A percentile compares a stretch with the other conserved stretches of the same genome.
phyloP scores from a whole-genome alignment of 2,329 filamentous ascomycete species.

The Talaromyces sp. region DNA sequence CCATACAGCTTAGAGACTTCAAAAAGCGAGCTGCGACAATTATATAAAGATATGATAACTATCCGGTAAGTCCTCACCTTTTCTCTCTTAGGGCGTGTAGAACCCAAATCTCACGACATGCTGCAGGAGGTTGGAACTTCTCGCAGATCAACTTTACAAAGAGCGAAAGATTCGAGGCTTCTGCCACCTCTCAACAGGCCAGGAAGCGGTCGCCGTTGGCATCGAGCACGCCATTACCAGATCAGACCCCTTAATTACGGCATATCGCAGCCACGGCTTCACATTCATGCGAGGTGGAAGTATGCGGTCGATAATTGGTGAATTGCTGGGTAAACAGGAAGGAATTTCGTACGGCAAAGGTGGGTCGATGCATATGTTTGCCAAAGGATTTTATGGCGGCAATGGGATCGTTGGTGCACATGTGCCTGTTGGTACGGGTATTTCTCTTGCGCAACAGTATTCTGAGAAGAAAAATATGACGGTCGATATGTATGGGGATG shows the following conservation, averaged over 20 bases:
- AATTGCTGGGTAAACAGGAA: constrained; percentile 83
- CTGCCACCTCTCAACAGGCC: constrained; percentile 94
- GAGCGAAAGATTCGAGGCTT: constrained; percentile 99
- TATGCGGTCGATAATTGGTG: constrained; percentile 84
- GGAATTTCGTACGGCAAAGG: constrained; percentile 96
- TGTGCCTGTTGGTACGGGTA: constrained; percentile 87
- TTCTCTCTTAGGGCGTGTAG: too few species aligned
- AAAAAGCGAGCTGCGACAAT: constrained; percentile 92
- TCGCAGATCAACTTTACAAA: constrained; percentile 94
- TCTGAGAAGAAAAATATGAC: constrained; percentile 73
- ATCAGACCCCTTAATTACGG: constrained; percentile 85
- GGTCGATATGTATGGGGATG: constrained; percentile 86
- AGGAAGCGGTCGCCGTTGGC: constrained; percentile 90
- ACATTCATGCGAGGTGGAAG: constrained; percentile 85
- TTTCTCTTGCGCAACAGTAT: constrained; percentile 93
- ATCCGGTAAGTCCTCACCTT: constrained; percentile 60
- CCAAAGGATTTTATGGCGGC: constrained; percentile 89
- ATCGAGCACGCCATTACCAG: constrained; percentile 89
- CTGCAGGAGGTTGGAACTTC: constrained; percentile 94
- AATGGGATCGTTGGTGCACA: constrained; percentile 97
- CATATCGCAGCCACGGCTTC: constrained; percentile 95
- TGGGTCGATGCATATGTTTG: constrained; percentile 98
- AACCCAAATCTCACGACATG: not conserved
- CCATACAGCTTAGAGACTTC: constrained; percentile 83
- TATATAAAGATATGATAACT: constrained; percentile 94